phyloP scores from a whole-genome alignment of 2,329 filamentous ascomycete genomes.

The Zymoseptoria brevis region DNA sequence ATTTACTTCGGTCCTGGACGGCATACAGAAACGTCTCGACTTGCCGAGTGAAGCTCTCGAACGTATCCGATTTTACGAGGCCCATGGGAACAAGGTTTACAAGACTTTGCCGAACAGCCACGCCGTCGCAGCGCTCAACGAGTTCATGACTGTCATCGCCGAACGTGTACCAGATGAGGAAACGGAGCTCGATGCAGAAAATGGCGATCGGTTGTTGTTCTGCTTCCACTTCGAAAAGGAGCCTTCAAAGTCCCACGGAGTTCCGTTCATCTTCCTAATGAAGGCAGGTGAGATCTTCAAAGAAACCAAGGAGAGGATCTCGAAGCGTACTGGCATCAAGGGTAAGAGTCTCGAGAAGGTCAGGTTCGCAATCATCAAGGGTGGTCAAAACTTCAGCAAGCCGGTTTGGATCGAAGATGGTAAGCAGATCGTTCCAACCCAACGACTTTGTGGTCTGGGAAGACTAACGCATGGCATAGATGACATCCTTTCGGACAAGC shows the following conservation, averaged over 20 bases:
- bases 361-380: constrained; percentile 76
- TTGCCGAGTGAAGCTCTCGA: constrained; percentile 67
- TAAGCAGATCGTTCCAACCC: constrained; percentile 39
- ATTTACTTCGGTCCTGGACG: constrained; percentile 68
- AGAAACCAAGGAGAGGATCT: constrained; percentile 89
- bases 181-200: constrained; percentile 17
- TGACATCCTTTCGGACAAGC: constrained; percentile 39
- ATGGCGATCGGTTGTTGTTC: constrained; percentile 58
- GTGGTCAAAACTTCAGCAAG: constrained; percentile 59
- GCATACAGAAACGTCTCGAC: constrained; percentile 70
- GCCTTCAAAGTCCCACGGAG: constrained; percentile 70
- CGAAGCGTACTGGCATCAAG: constrained; percentile 87
- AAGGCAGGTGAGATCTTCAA: constrained; percentile 80
- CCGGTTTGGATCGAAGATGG: constrained; percentile 81
- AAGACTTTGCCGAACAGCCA: constrained; percentile 65
- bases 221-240: constrained; percentile 94
- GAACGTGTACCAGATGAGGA: constrained; percentile 72
- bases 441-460: neutral
- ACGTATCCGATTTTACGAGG: constrained; percentile 73
- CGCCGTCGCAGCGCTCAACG: constrained; percentile 72
- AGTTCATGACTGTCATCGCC: constrained; percentile 74
- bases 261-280: constrained; percentile 85
- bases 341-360: constrained; percentile 99
- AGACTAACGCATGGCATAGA: constrained; percentile 28
- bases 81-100: constrained; percentile 73